A percentile compares a stretch with the other conserved stretches of the same genome.
Conservation (phyloP, 1,139 yeast genomes). For the Suhomyces atakaporum region DNA sequence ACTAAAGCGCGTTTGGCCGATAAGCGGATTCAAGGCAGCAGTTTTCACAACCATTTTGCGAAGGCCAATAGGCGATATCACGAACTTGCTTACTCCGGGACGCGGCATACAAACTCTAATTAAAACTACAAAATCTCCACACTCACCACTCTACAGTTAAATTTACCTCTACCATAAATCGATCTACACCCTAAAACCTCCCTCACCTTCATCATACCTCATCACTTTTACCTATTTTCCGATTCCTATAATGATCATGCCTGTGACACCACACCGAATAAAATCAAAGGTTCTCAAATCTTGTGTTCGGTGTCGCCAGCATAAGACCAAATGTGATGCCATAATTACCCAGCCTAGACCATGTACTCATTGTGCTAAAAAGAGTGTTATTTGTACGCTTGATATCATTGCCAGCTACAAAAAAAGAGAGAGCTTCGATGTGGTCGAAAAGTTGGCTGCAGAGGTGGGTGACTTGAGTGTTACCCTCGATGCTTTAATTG, state of each 20-base stretch:
- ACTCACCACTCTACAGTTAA: too few relatives aligned
- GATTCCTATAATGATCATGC: conserved; percentile 17
- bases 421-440: conserved; percentile 30
- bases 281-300: conserved; percentile 46
- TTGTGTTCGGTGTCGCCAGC: conserved; percentile 63
- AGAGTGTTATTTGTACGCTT: conserved; percentile 52
- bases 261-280: conserved; percentile 25
- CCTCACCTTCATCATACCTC: too few relatives aligned
- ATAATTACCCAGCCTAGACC: conserved; percentile 51
- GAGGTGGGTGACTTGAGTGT: conserved; percentile 33
- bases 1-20: conserved; percentile 14
- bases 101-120: not conserved
- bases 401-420: conserved; percentile 36
- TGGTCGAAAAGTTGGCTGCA: conserved; percentile 32
- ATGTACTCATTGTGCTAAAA: conserved; percentile 58
- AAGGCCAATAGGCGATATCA: conserved; percentile 10
- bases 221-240: not conserved
- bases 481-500: conserved; percentile 29
- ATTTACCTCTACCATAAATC: too few relatives aligned
- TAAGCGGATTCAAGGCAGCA: conserved; percentile 15
- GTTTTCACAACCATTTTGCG: conserved; percentile 8
- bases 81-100: conserved; percentile 1
- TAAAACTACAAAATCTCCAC: not conserved
- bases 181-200: too few relatives aligned
- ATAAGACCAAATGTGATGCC: conserved; percentile 68